phyloP scores from a whole-genome alignment of 2,329 filamentous ascomycete species.

The Sordariomycetes sp. region DNA sequence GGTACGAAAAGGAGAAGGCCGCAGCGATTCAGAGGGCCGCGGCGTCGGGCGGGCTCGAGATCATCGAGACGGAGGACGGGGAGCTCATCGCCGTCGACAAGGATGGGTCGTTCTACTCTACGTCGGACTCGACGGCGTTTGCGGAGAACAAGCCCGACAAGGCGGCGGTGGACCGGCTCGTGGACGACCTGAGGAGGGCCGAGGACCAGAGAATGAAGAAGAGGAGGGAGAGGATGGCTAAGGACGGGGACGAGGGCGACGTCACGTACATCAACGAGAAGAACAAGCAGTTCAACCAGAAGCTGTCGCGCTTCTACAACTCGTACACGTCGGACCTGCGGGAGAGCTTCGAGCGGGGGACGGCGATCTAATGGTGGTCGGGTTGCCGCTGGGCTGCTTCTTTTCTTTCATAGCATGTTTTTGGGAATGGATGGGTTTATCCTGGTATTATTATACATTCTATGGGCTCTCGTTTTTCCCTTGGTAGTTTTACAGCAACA shows the following conservation, averaged over 20 bases:
- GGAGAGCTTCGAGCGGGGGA: constrained; percentile 94
- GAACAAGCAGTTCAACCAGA: constrained; percentile 99
- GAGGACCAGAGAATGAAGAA: constrained; percentile 82
- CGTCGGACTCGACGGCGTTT: constrained; percentile 69
- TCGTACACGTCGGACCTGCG: constrained; percentile 96
- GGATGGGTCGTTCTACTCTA: constrained; percentile 82
- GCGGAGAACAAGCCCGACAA: constrained; percentile 77
- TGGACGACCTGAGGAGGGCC: constrained; percentile 74
- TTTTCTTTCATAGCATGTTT: background rate
- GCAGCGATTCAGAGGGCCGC: constrained; percentile 76
- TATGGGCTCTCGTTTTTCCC: constrained; percentile 8
- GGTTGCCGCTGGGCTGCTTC: background rate
- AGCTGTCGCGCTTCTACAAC: constrained; percentile 90
- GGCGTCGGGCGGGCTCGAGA: constrained; percentile 71
- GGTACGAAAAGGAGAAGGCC: constrained; percentile 80
- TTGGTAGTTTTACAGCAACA: background rate
- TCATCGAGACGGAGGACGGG: constrained; percentile 89
- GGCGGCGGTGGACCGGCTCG: constrained; percentile 75
- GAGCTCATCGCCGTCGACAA: constrained; percentile 91
- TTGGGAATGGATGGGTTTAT: background rate
- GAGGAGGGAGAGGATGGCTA: constrained; percentile 62
- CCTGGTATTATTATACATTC: constrained; percentile 15
- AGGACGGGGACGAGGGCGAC: constrained; percentile 75
- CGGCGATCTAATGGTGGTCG: constrained; percentile 59
- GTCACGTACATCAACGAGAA: constrained; percentile 99